phyloP scores from a whole-genome alignment of 2,329 filamentous ascomycete species.

The Chrysosporium keratinophilum region DNA sequence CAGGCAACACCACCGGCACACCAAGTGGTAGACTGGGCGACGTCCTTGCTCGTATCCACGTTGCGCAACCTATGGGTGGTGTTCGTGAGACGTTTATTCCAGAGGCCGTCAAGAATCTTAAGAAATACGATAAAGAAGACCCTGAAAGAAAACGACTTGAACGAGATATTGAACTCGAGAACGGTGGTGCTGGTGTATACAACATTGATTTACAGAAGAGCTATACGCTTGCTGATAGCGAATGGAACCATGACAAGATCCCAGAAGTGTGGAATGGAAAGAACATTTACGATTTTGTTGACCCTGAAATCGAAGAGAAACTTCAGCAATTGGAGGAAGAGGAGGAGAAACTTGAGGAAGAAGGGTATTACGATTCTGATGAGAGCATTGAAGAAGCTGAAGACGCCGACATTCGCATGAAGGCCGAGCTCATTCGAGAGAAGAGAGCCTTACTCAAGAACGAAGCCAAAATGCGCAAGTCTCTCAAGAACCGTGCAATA shows the following conservation, averaged over 20 bases:
- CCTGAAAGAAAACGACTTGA: slow-evolving; percentile 72
- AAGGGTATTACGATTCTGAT: slow-evolving; percentile 88
- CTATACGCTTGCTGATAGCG: slow-evolving; percentile 74
- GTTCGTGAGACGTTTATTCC: slow-evolving; percentile 77
- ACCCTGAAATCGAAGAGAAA: slow-evolving; percentile 92
- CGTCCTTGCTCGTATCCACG: slow-evolving; percentile 88
- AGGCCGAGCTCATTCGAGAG: slow-evolving; percentile 90
- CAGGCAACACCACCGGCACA: slow-evolving; percentile 65
- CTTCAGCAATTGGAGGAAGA: slow-evolving; percentile 86
- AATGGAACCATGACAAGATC: slow-evolving; percentile 94
- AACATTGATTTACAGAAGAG: slow-evolving; percentile 85
- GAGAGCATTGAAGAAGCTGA: slow-evolving; percentile 75
- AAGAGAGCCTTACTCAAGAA: slow-evolving; percentile 89
- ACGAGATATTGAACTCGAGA: slow-evolving; percentile 78
- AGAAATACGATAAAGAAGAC: slow-evolving; percentile 84
- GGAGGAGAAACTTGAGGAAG: slow-evolving; percentile 80
- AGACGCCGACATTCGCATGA: slow-evolving; percentile 75
- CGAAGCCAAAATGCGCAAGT: slow-evolving; percentile 89
- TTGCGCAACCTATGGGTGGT: slow-evolving; percentile 83
- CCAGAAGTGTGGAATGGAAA: slow-evolving; percentile 90
- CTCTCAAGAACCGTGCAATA: slow-evolving; percentile 89
- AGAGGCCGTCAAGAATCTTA: slow-evolving; percentile 64
- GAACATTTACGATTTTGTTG: slow-evolving; percentile 95
- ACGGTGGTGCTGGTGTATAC: slow-evolving; percentile 91
- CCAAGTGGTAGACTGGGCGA: slow-evolving; percentile 76